These are phyloP conservation scores for Leishmania arabica DNA, from an alignment of 208 protist species.

Conservation along the genomic window DNA sequence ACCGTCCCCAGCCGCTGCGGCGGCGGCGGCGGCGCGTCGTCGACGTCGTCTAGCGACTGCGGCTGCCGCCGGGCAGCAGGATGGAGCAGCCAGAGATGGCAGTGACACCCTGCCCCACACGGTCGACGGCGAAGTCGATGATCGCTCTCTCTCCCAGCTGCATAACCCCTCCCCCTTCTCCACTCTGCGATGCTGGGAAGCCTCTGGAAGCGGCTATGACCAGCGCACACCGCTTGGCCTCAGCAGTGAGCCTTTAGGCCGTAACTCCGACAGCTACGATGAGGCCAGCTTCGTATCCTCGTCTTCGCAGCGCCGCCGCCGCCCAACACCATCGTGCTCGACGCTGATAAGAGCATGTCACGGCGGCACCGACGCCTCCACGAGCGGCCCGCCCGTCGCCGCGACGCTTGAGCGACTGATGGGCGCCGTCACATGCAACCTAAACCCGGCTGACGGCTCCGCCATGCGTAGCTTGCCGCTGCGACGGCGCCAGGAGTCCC, in stretches of 20 bases:
- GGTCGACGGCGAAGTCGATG: constrained; percentile 11
- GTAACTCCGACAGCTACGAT: neutral
- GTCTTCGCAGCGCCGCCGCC: neutral
- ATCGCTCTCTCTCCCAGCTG: constrained; percentile 2
- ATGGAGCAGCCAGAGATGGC: neutral
- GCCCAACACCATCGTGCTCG: neutral
- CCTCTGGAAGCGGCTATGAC: neutral
- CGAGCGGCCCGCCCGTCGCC: neutral
- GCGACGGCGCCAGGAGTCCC: neutral
- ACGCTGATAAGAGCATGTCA: neutral
- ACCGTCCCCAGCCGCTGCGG: neutral
- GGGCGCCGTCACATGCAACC: constrained; percentile 1
- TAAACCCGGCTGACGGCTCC: constrained; percentile 44
- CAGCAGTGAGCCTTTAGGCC: neutral
- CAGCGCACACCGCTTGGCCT: neutral
- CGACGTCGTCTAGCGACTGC: neutral
- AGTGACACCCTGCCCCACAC: neutral
- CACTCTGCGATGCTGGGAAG: neutral
- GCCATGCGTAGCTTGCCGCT: constrained; percentile 31
- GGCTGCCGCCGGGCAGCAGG: neutral
- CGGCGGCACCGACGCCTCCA: neutral
- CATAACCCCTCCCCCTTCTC: neutral
- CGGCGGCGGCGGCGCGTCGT: constrained; percentile 1
- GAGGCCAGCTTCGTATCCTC: neutral
- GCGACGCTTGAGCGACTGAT: constrained; percentile 28